Evolutionary conservation across 768 basidiomycete species (phyloP).

Genomic region (Collybiopsis luxurians): DNA sequence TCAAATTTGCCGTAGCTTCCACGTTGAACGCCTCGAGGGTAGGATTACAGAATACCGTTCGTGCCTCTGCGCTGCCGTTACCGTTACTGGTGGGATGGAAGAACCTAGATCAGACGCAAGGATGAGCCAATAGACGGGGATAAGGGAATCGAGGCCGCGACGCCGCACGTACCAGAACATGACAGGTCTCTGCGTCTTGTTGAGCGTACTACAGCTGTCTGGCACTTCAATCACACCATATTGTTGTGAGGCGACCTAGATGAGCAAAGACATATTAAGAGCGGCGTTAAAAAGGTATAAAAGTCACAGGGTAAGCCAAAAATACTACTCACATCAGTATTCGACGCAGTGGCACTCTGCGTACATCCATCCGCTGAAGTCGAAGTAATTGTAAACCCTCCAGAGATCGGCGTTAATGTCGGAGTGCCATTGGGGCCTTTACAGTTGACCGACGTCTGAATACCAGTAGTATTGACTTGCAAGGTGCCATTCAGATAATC

Average conservation of each 20-base stretch:
- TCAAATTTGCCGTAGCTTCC: conserved; percentile 39
- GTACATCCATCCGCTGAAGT: conserved; percentile 50
- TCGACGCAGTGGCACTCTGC: conserved; percentile 9
- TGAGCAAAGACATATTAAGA: not conserved
- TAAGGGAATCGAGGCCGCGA: not conserved
- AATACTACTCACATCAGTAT: not conserved
- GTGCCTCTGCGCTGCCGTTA: conserved; percentile 34
- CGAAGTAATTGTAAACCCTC: conserved; percentile 35
- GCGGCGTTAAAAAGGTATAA: too few species aligned
- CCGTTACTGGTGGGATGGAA: conserved; percentile 38
- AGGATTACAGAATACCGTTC: conserved; percentile 58
- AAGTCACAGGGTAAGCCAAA: too few species aligned
- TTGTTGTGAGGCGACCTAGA: conserved; percentile 38
- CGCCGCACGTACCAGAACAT: conserved; percentile 58
- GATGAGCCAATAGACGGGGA: not conserved
- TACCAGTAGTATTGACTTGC: conserved; percentile 48
- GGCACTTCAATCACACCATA: conserved; percentile 42
- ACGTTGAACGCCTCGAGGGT: conserved; percentile 43
- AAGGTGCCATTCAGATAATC: conserved; percentile 51
- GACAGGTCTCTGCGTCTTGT: conserved; percentile 48
- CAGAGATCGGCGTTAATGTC: conserved; percentile 13
- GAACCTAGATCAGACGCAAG: conserved; percentile 24
- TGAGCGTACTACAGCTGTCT: conserved; percentile 28
- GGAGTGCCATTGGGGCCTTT: conserved; percentile 30
- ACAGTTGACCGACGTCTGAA: conserved; percentile 49